phyloP scores from a whole-genome alignment of 768 basidiomycete species.

The Lentinula guzmanii region DNA sequence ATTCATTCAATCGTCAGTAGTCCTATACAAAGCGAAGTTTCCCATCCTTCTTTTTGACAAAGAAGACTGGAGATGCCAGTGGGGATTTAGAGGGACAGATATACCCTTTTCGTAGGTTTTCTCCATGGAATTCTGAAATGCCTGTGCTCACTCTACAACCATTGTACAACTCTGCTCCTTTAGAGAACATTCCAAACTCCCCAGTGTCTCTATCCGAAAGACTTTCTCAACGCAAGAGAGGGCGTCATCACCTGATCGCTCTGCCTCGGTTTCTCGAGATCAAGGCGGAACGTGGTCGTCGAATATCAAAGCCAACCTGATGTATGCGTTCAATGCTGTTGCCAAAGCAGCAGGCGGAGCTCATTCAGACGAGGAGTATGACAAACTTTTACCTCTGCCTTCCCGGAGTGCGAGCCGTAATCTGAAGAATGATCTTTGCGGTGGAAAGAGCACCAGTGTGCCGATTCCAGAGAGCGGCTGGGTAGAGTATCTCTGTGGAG shows the following conservation, averaged over 20 bases:
- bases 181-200: not conserved
- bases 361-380: not conserved
- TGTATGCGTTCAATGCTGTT: constrained; percentile 44
- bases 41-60: too few relatives aligned
- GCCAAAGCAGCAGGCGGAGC: constrained; percentile 14
- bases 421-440: not conserved
- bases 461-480: not conserved
- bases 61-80: too few relatives aligned
- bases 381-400: not conserved
- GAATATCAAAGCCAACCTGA: constrained; percentile 36
- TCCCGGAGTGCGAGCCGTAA: not conserved
- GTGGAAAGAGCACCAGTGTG: not conserved
- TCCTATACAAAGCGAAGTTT: too few relatives aligned
- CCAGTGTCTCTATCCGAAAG: not conserved
- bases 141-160: not conserved
- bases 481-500: constrained; percentile 3
- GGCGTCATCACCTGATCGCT: not conserved
- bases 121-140: not conserved
- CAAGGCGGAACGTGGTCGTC: constrained; percentile 33
- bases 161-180: not conserved
- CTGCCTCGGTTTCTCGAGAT: not conserved
- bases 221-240: not conserved
- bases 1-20: too few relatives aligned
- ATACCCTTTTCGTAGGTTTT: too few relatives aligned
- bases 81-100: too few relatives aligned